These are phyloP conservation scores for Solanum bulbocastanum DNA, from an alignment of 257 asterid species.

Conservation along the genomic window DNA sequence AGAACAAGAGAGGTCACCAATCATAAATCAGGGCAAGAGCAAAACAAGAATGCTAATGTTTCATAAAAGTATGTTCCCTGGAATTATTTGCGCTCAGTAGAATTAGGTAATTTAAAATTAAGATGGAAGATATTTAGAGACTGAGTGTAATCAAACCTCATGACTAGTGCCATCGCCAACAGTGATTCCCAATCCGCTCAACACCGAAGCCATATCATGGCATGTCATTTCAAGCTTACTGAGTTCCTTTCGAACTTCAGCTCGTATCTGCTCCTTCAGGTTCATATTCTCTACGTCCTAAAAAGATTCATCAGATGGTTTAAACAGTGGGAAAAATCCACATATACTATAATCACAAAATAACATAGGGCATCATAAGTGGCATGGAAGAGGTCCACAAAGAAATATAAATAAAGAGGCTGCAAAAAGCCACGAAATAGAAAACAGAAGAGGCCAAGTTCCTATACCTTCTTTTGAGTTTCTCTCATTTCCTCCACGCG, in stretches of 20 bases:
- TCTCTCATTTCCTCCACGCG: constrained; percentile 82
- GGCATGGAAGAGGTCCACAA: not conserved
- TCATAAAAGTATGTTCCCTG: not conserved
- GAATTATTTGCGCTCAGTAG: not conserved
- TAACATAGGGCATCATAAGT: not conserved
- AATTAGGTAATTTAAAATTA: not conserved
- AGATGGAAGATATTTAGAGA: not conserved
- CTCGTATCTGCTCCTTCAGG: constrained; percentile 69
- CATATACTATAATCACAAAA: not conserved
- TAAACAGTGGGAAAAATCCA: not conserved
- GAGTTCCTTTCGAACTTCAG: constrained; percentile 54
- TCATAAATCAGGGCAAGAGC: not conserved
- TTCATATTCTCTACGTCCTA: constrained; percentile 88
- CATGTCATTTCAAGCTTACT: constrained; percentile 45
- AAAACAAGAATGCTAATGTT: not conserved
- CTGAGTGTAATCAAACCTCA: constrained; percentile 40
- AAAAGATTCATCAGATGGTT: not conserved
- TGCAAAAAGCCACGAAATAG: not conserved
- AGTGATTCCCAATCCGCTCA: constrained; percentile 48
- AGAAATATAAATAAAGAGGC: not conserved
- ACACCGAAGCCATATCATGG: constrained; percentile 57
- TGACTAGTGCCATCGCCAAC: constrained; percentile 38
- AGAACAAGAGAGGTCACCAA: not conserved
- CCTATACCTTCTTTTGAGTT: constrained; percentile 67
- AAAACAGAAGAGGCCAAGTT: not conserved